These are phyloP conservation scores for Escovopsis sp. DNA, from an alignment of 2,329 filamentous ascomycete genomes.

Conservation along the genomic window DNA sequence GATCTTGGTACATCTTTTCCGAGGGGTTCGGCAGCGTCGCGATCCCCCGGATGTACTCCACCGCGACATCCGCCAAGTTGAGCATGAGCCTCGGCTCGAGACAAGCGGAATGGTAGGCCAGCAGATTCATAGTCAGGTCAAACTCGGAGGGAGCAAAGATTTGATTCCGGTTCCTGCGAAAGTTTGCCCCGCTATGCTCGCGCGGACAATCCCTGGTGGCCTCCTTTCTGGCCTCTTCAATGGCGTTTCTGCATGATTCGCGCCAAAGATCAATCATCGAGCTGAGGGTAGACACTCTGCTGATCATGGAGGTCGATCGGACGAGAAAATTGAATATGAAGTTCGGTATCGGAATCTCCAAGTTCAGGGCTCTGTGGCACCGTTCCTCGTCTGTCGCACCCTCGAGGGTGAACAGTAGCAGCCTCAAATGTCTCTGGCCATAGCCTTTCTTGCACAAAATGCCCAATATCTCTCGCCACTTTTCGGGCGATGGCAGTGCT, in stretches of 20 bases:
- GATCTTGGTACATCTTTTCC: slow-evolving; percentile 12
- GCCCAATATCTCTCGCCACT: slow-evolving; percentile 12
- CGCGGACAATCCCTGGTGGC: not conserved
- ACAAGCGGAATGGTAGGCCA: slow-evolving; percentile 17
- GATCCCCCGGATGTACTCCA: slow-evolving; percentile 13
- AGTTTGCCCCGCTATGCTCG: not conserved
- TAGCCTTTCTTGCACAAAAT: slow-evolving; percentile 10
- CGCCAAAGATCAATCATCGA: slow-evolving; percentile 14
- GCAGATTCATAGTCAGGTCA: slow-evolving; percentile 10
- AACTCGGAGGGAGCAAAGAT: slow-evolving; percentile 11
- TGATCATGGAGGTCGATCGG: slow-evolving; percentile 13
- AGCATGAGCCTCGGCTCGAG: slow-evolving; percentile 19
- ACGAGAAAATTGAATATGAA: slow-evolving; percentile 20
- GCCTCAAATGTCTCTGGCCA: slow-evolving; percentile 9
- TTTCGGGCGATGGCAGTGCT: slow-evolving; percentile 11
- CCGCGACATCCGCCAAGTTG: slow-evolving; percentile 15
- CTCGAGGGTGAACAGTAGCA: slow-evolving; percentile 16
- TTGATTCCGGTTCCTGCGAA: not conserved
- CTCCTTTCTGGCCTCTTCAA: not conserved
- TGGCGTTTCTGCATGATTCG: slow-evolving; percentile 5
- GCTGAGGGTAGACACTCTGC: slow-evolving; percentile 11
- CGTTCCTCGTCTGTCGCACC: slow-evolving; percentile 17
- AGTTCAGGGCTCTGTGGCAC: slow-evolving; percentile 17
- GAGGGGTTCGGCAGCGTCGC: slow-evolving; percentile 3
- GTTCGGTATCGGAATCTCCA: slow-evolving; percentile 10